phyloP scores from a whole-genome alignment of 306 rosid genomes.

The Vigna radiata region DNA sequence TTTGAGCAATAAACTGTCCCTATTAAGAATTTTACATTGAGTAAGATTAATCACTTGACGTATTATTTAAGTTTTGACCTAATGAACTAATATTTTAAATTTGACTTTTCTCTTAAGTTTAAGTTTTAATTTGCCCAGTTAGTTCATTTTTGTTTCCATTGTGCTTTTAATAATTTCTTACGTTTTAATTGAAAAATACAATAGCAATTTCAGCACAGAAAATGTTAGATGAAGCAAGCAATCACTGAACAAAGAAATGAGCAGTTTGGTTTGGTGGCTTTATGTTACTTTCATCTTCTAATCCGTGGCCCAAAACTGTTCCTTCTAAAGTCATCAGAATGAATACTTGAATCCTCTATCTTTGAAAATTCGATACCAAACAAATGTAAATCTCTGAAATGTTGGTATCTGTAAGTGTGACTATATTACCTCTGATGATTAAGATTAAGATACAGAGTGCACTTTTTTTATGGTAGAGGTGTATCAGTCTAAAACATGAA shows the following conservation, averaged over 20 bases:
- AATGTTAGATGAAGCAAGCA: background rate
- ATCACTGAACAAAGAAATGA: background rate
- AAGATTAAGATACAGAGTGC: background rate
- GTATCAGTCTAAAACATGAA: background rate
- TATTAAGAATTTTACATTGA: too few species aligned
- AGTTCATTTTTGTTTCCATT: slow-evolving; percentile 28
- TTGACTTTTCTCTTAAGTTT: too few species aligned
- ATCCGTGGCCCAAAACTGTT: background rate
- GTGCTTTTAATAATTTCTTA: background rate
- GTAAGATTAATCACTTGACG: too few species aligned
- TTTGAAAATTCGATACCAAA: background rate
- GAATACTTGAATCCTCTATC: background rate
- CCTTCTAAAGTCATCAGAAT: background rate
- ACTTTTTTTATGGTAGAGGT: background rate
- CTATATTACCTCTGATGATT: background rate
- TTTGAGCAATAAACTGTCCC: too few species aligned
- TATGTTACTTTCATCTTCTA: slow-evolving; percentile 2
- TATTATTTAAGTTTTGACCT: too few species aligned
- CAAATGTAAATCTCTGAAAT: background rate
- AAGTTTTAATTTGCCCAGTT: background rate
- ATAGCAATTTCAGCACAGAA: background rate
- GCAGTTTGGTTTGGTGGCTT: slow-evolving; percentile 9
- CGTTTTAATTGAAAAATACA: background rate
- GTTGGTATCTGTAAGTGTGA: background rate
- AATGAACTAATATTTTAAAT: too few species aligned